Conservation (phyloP, 805 yeast genomes). For the Clavispora santaluciae region DNA sequence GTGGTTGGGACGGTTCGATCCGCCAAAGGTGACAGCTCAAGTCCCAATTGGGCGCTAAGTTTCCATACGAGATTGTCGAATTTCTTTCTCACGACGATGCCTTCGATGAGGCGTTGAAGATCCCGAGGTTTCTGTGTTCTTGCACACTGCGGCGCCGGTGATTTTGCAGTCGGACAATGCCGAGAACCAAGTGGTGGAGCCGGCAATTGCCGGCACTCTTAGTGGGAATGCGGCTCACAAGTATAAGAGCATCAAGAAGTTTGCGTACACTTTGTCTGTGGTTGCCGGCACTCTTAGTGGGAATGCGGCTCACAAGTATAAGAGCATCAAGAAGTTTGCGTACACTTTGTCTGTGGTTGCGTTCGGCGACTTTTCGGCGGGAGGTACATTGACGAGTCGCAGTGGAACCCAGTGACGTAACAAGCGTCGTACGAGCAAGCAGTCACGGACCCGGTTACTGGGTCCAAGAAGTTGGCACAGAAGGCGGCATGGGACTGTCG, state of each 20-base stretch:
- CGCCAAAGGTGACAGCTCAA: not conserved
- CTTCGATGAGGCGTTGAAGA: constrained; percentile 42
- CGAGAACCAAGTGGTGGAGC: constrained; percentile 48
- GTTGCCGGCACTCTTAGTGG: constrained; percentile 19
- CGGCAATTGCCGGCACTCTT: constrained; percentile 40
- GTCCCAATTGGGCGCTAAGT: not conserved
- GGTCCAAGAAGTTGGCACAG: constrained; percentile 6
- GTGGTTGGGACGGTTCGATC: constrained; percentile 2
- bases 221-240: constrained; percentile 10
- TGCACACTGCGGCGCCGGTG: constrained; percentile 62
- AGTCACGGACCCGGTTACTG: constrained; percentile 1
- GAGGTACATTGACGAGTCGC: constrained; percentile 7
- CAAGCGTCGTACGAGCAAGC: constrained; percentile 46
- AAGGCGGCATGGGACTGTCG: constrained; percentile 43
- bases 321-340: constrained; percentile 9
- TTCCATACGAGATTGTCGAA: not conserved
- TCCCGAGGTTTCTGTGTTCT: constrained; percentile 48
- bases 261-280: constrained; percentile 12
- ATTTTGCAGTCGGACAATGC: constrained; percentile 39
- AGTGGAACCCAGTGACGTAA: constrained; percentile 52
- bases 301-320: constrained; percentile 8
- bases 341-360: constrained; percentile 13
- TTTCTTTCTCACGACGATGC: not conserved
- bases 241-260: constrained; percentile 7
- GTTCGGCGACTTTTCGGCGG: constrained; percentile 1